Evolutionary conservation across 768 basidiomycete genomes (phyloP).

Genomic region (Kwoniella bestiolae): DNA sequence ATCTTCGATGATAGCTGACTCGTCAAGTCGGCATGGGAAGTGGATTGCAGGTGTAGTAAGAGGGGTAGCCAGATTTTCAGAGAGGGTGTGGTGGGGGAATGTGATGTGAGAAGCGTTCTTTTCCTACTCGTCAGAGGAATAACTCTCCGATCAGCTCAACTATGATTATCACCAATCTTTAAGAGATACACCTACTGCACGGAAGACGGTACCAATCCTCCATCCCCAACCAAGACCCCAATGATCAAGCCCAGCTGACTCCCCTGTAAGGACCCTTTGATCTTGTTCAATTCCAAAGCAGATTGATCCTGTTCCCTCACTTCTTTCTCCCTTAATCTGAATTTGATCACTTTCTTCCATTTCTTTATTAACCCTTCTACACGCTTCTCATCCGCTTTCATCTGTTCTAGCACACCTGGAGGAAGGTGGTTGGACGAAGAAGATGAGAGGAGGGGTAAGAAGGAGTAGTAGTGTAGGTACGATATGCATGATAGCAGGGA

Average conservation of each 20-base stretch:
- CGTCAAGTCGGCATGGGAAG: slow-evolving; percentile 19
- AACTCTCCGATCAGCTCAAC: not conserved
- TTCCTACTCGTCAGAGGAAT: not conserved
- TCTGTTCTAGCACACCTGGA: not conserved
- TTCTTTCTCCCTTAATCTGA: slow-evolving; percentile 63
- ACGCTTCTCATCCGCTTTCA: slow-evolving; percentile 60
- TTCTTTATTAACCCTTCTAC: slow-evolving; percentile 61
- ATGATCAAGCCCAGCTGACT: slow-evolving; percentile 74
- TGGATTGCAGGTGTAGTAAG: slow-evolving; percentile 29
- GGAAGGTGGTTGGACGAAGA: slow-evolving; percentile 62
- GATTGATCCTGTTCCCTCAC: slow-evolving; percentile 54
- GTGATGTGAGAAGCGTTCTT: not conserved
- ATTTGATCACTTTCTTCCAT: slow-evolving; percentile 61
- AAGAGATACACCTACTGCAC: slow-evolving; percentile 76
- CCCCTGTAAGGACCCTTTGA: slow-evolving; percentile 59
- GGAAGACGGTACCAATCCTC: slow-evolving; percentile 77
- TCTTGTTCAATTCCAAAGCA: slow-evolving; percentile 56
- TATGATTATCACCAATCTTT: too few relatives aligned
- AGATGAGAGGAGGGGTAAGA: slow-evolving; percentile 69
- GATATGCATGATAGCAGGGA: slow-evolving; percentile 59
- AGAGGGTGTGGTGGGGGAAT: slow-evolving; percentile 29
- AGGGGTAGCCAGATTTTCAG: slow-evolving; percentile 49
- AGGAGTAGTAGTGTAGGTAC: slow-evolving; percentile 56
- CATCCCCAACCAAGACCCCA: slow-evolving; percentile 69
- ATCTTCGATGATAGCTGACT: slow-evolving; percentile 25